Conservation (phyloP, 1,139 yeast species). For the Blastobotrys serpentis region DNA sequence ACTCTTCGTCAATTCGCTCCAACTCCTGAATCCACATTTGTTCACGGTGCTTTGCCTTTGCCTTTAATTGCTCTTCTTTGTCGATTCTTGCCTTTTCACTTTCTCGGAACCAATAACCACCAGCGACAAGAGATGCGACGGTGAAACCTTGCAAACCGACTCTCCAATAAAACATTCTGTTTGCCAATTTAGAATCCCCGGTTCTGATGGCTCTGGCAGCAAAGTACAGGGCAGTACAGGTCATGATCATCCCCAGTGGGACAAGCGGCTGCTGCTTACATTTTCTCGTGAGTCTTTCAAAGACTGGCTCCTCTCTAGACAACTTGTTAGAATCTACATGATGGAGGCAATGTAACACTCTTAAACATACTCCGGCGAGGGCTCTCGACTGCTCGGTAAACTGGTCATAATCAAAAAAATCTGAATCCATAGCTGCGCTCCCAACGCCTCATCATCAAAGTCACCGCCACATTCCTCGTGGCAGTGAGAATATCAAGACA, state of each 20-base stretch:
- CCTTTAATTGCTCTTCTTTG: slow-evolving; percentile 60
- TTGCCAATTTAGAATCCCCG: slow-evolving; percentile 76
- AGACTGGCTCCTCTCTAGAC: slow-evolving; percentile 22
- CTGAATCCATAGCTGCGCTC: not conserved
- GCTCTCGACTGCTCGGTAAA: slow-evolving; percentile 14
- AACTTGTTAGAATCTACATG: not conserved
- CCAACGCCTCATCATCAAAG: not conserved
- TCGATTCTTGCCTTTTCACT: slow-evolving; percentile 52
- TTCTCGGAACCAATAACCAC: slow-evolving; percentile 65
- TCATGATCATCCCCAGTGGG: slow-evolving; percentile 75
- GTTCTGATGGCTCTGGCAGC: slow-evolving; percentile 74
- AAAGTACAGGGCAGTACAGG: slow-evolving; percentile 75
- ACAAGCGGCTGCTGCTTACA: slow-evolving; percentile 45
- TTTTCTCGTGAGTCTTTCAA: slow-evolving; percentile 35
- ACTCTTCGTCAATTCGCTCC: slow-evolving; percentile 76
- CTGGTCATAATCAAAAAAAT: slow-evolving; percentile 2
- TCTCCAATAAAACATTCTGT: slow-evolving; percentile 85
- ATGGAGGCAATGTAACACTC: not conserved
- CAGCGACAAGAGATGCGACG: slow-evolving; percentile 74
- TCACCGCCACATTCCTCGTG: not conserved
- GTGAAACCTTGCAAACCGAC: slow-evolving; percentile 84
- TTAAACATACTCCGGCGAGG: slow-evolving; percentile 8
- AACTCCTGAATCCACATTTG: slow-evolving; percentile 87
- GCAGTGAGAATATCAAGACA: not conserved
- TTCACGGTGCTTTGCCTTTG: slow-evolving; percentile 83